phyloP scores from a whole-genome alignment of 176 grass and related monocot species.

The Alopecurus myosuroides region DNA sequence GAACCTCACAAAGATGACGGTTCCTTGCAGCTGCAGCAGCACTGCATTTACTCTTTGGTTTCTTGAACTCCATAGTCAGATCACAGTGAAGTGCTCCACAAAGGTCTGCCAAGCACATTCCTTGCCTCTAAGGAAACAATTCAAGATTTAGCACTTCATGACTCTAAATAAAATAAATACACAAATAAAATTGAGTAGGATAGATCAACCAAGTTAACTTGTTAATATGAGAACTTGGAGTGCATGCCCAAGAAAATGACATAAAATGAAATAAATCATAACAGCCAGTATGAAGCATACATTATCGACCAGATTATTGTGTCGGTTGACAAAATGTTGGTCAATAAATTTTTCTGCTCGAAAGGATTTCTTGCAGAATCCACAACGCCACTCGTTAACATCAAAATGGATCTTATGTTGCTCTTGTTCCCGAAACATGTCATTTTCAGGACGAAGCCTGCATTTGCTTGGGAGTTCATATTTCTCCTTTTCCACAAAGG shows the following conservation, averaged over 20 bases:
- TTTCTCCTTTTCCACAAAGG: constrained; percentile 85
- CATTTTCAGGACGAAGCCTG: constrained; percentile 71
- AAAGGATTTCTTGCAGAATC: constrained; percentile 93
- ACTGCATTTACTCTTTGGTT: constrained; percentile 93
- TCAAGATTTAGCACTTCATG: constrained; percentile 9
- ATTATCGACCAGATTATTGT: constrained; percentile 68
- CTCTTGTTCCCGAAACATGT: constrained; percentile 95
- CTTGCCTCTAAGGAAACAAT: constrained; percentile 52
- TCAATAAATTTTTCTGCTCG: constrained; percentile 95
- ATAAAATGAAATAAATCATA: not conserved
- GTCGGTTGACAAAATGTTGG: constrained; percentile 92
- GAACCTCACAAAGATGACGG: constrained; percentile 95
- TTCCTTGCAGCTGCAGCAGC: constrained; percentile 76
- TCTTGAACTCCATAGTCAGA: constrained; percentile 71
- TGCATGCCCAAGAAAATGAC: constrained; percentile 11
- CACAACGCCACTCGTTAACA: constrained; percentile 89
- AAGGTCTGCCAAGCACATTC: constrained; percentile 88
- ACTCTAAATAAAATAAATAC: not conserved
- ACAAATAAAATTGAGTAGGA: not conserved
- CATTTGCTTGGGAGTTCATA: constrained; percentile 79
- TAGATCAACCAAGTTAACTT: constrained; percentile 19
- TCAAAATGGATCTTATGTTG: constrained; percentile 87
- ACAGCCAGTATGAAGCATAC: constrained; percentile 38
- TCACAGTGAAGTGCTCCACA: constrained; percentile 93
- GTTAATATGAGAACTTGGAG: not conserved